phyloP scores from a whole-genome alignment of 257 asterid genomes.

The Scutellaria galericulata region DNA sequence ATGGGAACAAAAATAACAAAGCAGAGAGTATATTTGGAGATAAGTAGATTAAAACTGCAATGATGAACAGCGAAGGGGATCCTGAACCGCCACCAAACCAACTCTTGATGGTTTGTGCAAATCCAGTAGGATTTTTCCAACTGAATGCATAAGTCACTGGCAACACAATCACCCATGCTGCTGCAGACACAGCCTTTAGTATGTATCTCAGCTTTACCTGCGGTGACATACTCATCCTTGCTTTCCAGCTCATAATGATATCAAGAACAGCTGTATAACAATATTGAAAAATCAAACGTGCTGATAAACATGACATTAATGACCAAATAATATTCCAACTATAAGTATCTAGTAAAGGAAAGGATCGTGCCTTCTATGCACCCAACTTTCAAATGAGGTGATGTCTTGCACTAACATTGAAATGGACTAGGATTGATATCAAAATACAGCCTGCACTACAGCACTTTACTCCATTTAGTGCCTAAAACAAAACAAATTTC shows the following conservation, averaged over 20 bases:
- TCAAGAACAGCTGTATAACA: conserved; percentile 77
- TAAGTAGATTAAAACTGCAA: conserved; percentile 79
- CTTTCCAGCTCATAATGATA: conserved; percentile 82
- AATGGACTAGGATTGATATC: neutral
- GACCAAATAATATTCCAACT: neutral
- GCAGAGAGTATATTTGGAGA: conserved; percentile 95
- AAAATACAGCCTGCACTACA: no score
- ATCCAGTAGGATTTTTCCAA: conserved; percentile 75
- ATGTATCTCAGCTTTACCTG: conserved; percentile 91
- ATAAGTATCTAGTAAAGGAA: conserved; percentile 19
- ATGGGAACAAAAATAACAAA: conserved; percentile 76
- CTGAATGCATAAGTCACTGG: conserved; percentile 95
- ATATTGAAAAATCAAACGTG: neutral
- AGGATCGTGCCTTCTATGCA: neutral
- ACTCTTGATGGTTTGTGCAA: conserved; percentile 73
- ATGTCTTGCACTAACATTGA: neutral
- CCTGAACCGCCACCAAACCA: conserved; percentile 79
- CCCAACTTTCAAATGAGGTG: conserved; percentile 4
- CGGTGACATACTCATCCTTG: conserved; percentile 81
- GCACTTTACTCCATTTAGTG: no score
- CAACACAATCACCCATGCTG: conserved; percentile 85
- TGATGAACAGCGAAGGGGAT: conserved; percentile 78
- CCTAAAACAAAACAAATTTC: no score
- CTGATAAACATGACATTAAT: neutral
- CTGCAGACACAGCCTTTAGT: conserved; percentile 75